phyloP scores from a whole-genome alignment of 768 basidiomycete genomes.

The Termitomyces sp. region DNA sequence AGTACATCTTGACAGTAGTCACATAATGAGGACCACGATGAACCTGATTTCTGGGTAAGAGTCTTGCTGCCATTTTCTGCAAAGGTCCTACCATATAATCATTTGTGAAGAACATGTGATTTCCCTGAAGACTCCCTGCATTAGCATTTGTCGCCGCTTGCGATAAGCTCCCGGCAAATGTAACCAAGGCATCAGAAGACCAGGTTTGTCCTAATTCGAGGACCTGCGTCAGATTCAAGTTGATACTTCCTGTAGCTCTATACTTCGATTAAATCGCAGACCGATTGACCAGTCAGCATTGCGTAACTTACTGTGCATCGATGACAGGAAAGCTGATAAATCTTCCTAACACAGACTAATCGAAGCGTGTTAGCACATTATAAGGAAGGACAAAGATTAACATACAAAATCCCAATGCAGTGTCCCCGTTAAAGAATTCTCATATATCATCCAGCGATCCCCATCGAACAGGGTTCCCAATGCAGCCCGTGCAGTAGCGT shows the following conservation, averaged over 20 bases:
- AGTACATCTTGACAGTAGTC: conserved; percentile 61
- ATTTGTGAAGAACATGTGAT: conserved; percentile 56
- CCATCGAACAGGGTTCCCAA: conserved; percentile 55
- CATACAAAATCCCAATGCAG: conserved; percentile 68
- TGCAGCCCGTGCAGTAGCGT: conserved; percentile 33
- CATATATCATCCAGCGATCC: conserved; percentile 66
- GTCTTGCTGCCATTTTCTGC: not conserved
- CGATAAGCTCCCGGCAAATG: conserved; percentile 34
- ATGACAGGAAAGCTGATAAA: conserved; percentile 17
- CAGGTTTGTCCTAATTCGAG: conserved; percentile 45
- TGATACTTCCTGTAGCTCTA: conserved; percentile 52
- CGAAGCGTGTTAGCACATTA: conserved; percentile 15
- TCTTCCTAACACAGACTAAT: conserved; percentile 11
- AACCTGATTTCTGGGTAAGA: conserved; percentile 34
- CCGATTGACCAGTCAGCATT: conserved; percentile 13
- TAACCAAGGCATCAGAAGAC: conserved; percentile 34
- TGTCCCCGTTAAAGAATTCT: conserved; percentile 47
- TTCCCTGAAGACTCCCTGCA: conserved; percentile 45
- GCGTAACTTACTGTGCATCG: conserved; percentile 23
- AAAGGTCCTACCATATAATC: conserved; percentile 54
- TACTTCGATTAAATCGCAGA: not conserved
- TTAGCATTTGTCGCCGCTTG: conserved; percentile 37
- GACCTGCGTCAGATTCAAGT: conserved; percentile 49
- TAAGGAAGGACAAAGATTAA: not conserved
- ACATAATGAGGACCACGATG: conserved; percentile 56